Evolutionary conservation across 139 green algal species (phyloP).

Genomic region (Chlorella sorokiniana): DNA sequence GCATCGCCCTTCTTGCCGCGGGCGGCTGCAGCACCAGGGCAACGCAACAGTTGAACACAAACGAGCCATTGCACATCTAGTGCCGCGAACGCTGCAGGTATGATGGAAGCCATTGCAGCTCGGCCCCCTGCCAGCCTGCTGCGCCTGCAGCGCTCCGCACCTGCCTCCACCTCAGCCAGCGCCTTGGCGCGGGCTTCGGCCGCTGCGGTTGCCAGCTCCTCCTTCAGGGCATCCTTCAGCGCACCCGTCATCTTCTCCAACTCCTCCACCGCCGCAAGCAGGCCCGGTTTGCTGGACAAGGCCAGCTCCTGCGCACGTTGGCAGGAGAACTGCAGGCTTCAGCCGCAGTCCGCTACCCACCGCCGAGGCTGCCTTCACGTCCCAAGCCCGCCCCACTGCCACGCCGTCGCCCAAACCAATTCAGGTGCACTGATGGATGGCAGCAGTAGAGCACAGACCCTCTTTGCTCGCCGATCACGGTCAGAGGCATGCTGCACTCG

Average conservation of each 20-base stretch:
- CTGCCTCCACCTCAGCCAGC: conserved; percentile 17
- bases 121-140: neutral
- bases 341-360: too few relatives aligned
- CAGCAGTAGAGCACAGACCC: too few relatives aligned
- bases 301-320: conserved; percentile 48
- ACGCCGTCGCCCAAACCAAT: too few relatives aligned
- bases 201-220: conserved; percentile 30
- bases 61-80: too few relatives aligned
- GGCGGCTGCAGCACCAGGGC: conserved; percentile 6
- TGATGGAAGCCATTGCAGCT: neutral
- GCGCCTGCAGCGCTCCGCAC: neutral
- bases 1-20: conserved; percentile 21
- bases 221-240: conserved; percentile 41
- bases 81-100: too few relatives aligned
- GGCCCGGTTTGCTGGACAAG: conserved; percentile 34
- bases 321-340: neutral
- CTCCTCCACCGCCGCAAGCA: conserved; percentile 56
- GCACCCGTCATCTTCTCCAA: conserved; percentile 49
- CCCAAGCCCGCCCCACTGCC: too few relatives aligned
- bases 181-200: conserved; percentile 25
- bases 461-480: too few relatives aligned
- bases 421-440: too few relatives aligned
- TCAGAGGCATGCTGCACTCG: neutral
- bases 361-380: too few relatives aligned
- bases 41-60: too few relatives aligned